These are phyloP conservation scores for Colletotrichum sp. DNA, from an alignment of 2,329 filamentous ascomycete genomes.

Conservation along the genomic window DNA sequence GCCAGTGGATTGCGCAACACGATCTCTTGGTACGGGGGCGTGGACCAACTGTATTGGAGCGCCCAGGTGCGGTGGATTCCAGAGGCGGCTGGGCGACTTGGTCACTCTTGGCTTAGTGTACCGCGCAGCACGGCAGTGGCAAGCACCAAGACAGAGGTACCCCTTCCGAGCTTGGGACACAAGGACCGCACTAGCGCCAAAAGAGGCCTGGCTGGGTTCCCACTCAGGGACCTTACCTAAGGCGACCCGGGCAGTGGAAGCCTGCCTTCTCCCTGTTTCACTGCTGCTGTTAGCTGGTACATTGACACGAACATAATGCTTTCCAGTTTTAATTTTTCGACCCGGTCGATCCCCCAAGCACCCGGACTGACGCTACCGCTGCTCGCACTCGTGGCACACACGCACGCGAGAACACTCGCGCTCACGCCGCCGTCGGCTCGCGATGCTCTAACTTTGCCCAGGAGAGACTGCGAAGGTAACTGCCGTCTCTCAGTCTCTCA, in stretches of 20 bases:
- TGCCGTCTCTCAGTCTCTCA: background rate
- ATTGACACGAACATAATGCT: background rate
- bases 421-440: background rate
- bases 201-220: background rate
- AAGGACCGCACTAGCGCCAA: background rate
- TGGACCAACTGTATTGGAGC: constrained; percentile 20
- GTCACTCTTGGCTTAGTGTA: constrained; percentile 14
- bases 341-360: constrained; percentile 12
- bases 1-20: constrained; percentile 21
- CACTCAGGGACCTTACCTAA: background rate
- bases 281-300: constrained; percentile 5
- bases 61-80: constrained; percentile 18
- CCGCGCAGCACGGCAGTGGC: background rate
- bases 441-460: background rate
- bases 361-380: background rate
- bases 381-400: background rate
- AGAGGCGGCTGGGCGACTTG: constrained; percentile 14
- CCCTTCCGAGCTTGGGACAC: background rate
- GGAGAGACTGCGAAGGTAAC: background rate
- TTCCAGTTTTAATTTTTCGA: background rate
- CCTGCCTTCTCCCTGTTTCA: constrained; percentile 13
- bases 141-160: constrained; percentile 1
- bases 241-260: background rate
- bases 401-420: background rate
- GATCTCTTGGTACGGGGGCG: constrained; percentile 20